Evolutionary conservation across 805 yeast species (phyloP).

Genomic region (Pichia scutulata): DNA sequence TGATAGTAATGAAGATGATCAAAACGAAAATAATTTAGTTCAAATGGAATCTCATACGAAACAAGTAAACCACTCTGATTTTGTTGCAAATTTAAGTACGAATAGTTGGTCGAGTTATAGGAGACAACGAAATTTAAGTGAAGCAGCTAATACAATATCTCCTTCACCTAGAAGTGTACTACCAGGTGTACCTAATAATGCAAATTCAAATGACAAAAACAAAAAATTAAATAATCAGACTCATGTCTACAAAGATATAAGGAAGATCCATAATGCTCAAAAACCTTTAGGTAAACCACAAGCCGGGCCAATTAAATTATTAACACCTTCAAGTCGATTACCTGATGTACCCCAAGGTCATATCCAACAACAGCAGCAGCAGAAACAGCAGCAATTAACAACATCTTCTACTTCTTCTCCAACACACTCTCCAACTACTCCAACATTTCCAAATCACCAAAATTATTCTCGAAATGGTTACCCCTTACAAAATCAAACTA

Average conservation of each 20-base stretch:
- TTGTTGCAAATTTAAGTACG: constrained; percentile 27
- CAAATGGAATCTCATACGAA: background rate
- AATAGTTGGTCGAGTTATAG: constrained; percentile 46
- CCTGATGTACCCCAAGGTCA: constrained; percentile 13
- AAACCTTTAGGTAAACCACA: constrained; percentile 7
- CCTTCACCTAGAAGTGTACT: background rate
- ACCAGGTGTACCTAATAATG: background rate
- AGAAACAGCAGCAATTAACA: constrained; percentile 6
- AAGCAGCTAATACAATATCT: background rate
- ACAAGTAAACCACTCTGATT: background rate
- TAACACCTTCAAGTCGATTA: constrained; percentile 9
- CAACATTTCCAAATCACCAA: background rate
- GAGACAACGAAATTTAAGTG: constrained; percentile 7
- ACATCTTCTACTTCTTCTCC: constrained; percentile 6
- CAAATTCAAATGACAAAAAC: background rate
- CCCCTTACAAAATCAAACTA: background rate
- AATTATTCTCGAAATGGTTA: constrained; percentile 1
- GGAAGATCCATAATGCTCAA: constrained; percentile 10
- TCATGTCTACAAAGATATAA: constrained; percentile 14
- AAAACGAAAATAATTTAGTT: background rate
- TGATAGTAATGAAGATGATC: background rate
- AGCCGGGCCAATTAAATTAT: constrained; percentile 6
- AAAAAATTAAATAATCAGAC: background rate
- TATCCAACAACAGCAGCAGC: constrained; percentile 9
- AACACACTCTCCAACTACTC: constrained; percentile 1